These are phyloP conservation scores for Boletus tomentosulus DNA, from an alignment of 768 basidiomycete species.

Conservation along the genomic window DNA sequence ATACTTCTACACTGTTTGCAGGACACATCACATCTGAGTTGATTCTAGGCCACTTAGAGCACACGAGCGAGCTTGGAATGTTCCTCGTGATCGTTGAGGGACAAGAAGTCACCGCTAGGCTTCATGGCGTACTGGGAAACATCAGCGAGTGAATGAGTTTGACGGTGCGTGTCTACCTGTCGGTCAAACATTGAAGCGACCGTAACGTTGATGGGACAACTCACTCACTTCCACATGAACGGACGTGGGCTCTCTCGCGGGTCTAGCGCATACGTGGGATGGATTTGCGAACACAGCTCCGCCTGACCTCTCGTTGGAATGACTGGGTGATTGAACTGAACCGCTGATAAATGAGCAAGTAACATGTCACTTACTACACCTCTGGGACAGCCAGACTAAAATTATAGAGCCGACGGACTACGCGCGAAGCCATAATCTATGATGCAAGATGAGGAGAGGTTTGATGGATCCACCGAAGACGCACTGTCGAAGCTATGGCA, in stretches of 20 bases:
- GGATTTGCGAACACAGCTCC: constrained; percentile 16
- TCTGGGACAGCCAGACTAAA: constrained; percentile 33
- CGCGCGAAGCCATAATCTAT: constrained; percentile 57
- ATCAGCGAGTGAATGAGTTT: constrained; percentile 21
- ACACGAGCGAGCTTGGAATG: constrained; percentile 11
- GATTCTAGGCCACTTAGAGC: constrained; percentile 5
- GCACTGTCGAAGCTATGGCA: constrained; percentile 48
- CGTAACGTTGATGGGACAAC: neutral
- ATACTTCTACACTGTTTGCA: neutral
- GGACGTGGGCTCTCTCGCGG: constrained; percentile 13
- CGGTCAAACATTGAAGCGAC: constrained; percentile 1
- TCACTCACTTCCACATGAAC: constrained; percentile 34
- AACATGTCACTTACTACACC: constrained; percentile 25
- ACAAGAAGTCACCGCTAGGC: constrained; percentile 19
- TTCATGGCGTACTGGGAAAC: constrained; percentile 21
- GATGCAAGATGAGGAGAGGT: neutral
- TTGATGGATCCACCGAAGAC: neutral
- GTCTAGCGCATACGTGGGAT: constrained; percentile 13
- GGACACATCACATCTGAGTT: neutral
- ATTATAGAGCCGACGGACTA: constrained; percentile 55
- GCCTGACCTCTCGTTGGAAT: constrained; percentile 17
- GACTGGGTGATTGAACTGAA: constrained; percentile 11
- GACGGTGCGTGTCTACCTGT: constrained; percentile 30
- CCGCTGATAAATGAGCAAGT: neutral
- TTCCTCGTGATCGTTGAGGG: constrained; percentile 21